Evolutionary conservation across 1,284 basidiomycete species (phyloP), one percentile per base, ranked within the genome.

Genomic region (Boletus semigastroideus): DNA sequence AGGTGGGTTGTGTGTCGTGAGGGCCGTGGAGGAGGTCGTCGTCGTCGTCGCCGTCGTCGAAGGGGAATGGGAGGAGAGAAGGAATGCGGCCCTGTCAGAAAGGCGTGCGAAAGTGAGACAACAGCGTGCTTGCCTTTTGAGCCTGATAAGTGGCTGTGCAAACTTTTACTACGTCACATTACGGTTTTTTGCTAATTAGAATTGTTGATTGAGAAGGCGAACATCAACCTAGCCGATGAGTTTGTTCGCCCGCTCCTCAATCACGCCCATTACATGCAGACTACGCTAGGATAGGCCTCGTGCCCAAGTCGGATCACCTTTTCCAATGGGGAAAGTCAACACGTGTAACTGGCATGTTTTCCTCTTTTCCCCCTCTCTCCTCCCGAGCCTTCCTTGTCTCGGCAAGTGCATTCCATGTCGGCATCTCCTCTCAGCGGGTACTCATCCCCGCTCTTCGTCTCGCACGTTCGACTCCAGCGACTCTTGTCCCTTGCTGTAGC

Each of bases 111-210:
- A 69, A 45, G 9, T 37, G 56, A 41, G 48, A 53, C 11, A 54
- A 54, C 36, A 59, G 54, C 59, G 51, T 49, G 55, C 53, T 53
- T 68, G 63, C 60, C 60, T 65, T 65, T 66, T 69, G 63, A 65
- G 63, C 59, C 39, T 50, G 61, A 56, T 53, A 7, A 30, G 66
- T 65, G 63, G 63, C 63, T 68, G 63, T 65, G 62, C 46, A 28
- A 0, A 5, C n/a, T 27, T n/a, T 33, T 17, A 22, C 22, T 28
- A 19, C 39, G 47, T 51, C 47, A 46, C 41, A 38, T 22, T 37
- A 25, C 25, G 5, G 17, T 40, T 42, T 16, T 25, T 25, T 25
- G 37, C 19, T 47, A 19, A 41, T 25, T 9, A 17, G 11, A 20
- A 20, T 38, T 20, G 4, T 12, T 11, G n/a, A n/a, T 20, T 25